Base-by-base conservation (phyloP, 495 filamentous ascomycete genomes). In the Talaromyces stipitatus region DNA sequence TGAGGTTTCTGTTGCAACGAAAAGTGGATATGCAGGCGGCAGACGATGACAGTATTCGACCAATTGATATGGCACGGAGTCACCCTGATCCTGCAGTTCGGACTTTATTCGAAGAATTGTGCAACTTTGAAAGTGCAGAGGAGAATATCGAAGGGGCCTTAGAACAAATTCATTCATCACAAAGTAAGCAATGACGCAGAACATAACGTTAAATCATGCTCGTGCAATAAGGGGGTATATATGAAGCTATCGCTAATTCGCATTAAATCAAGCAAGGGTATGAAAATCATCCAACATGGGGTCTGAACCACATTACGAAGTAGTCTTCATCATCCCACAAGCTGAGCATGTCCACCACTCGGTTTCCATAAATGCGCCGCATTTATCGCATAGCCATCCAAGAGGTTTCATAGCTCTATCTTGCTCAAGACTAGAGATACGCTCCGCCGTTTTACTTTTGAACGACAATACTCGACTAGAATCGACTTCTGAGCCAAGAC, bases 331-430 rank as follows among this genome's bases (percentile, higher is more conserved):
- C 18, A 64, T 75, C 12, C 87, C 85, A 63, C 87, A 91, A 10
- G 66, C 64, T 2, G 82, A 80, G 57, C 88, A 91, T n/a, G 86
- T 87, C 87, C 86, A 90, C 87, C 87, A 91, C 58, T 86, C 79
- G 22, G 72, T 73, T 55, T 90, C 84, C 78, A 89, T 87, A 38
- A 78, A 77, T 3, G 76, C 79, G 2, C 81, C 81, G 58, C 89
- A 92, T 22, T 69, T 72, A 38, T 74, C 69, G 52, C 91, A 96
- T 12, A 81, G 67, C 91, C 91, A 95, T 3, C 74, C 72, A 16
- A 86, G 78, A 12, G 78, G 74, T 43, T 75, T 65, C 54, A 75
- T 71, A 8, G 76, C 64, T 33, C 70, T 61, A 50, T 69, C 60
- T 8, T 69, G 67, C 5, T 78, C 72, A 5, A 79, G 56, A 0